Conservation (phyloP, 345 rosid species). For the Clausena lansium region DNA sequence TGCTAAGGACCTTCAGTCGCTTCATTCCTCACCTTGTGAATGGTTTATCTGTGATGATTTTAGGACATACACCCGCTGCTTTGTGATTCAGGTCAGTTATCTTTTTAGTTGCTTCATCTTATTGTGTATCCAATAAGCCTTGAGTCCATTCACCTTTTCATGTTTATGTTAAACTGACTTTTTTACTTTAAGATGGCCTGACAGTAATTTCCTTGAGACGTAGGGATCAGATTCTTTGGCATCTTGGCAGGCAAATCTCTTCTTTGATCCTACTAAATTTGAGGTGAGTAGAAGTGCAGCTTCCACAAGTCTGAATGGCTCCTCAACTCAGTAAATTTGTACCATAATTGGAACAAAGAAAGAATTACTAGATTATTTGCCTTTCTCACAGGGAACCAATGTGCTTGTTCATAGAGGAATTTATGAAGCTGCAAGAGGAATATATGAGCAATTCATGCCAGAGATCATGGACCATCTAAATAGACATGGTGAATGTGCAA, state of each 20-base stretch:
- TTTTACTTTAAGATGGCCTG: not conserved
- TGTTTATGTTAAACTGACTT: not conserved
- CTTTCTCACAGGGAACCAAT: conserved; percentile 56
- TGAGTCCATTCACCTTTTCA: not conserved
- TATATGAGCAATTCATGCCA: conserved; percentile 74
- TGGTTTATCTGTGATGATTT: conserved; percentile 90
- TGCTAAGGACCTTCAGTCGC: conserved; percentile 70
- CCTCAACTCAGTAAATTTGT: not conserved
- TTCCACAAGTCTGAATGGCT: not conserved
- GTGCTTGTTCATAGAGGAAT: conserved; percentile 92
- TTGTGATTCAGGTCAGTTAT: conserved; percentile 71
- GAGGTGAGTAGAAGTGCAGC: conserved; percentile 47
- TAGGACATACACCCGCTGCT: conserved; percentile 65
- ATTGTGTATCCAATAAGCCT: not conserved
- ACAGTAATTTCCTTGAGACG: not conserved
- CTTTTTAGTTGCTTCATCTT: conserved; percentile 6
- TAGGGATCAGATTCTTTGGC: conserved; percentile 92
- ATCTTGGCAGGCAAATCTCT: conserved; percentile 91
- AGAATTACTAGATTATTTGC: not conserved
- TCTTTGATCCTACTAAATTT: conserved; percentile 82
- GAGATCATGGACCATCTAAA: conserved; percentile 65
- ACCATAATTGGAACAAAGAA: not conserved
- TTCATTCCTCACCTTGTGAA: conserved; percentile 83
- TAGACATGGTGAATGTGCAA: conserved; percentile 62
- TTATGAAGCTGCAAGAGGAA: conserved; percentile 92